Conservation (phyloP, 805 yeast genomes). For the Saturnispora mendoncae region DNA sequence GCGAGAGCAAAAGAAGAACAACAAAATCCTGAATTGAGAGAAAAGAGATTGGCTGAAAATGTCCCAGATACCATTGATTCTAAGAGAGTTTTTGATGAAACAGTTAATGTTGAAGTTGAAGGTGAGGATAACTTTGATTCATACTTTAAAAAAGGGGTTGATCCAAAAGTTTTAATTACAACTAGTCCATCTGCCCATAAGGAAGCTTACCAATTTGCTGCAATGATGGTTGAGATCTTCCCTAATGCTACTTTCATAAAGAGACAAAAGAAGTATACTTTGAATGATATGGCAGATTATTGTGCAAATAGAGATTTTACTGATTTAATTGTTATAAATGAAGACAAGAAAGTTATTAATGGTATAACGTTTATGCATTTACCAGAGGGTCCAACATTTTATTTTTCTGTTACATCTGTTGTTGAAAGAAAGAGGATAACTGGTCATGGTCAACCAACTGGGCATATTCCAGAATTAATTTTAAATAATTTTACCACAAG, state of each 20-base stretch:
- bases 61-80: conserved; percentile 77
- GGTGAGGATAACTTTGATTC: conserved; percentile 57
- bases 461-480: conserved; percentile 85
- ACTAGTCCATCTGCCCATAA: conserved; percentile 82
- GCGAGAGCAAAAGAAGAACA: conserved; percentile 83
- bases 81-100: conserved; percentile 81
- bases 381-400: conserved; percentile 93
- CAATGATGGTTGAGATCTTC: conserved; percentile 69
- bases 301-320: conserved; percentile 81
- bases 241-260: conserved; percentile 84
- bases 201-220: conserved; percentile 85
- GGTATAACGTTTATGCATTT: conserved; percentile 90
- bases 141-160: conserved; percentile 41
- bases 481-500: conserved; percentile 89
- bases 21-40: conserved; percentile 71
- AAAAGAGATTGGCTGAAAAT: conserved; percentile 68
- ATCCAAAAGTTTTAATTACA: conserved; percentile 84
- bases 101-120: conserved; percentile 51
- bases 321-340: conserved; percentile 82
- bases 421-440: conserved; percentile 63
- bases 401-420: conserved; percentile 74
- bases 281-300: conserved; percentile 79
- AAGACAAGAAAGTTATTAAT: conserved; percentile 84
- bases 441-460: conserved; percentile 89
- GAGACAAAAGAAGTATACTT: conserved; percentile 72